Evolutionary conservation across 495 filamentous ascomycete genomes (phyloP), one percentile per base, ranked within the genome.

Genomic region (Bacidia gigantensis): DNA sequence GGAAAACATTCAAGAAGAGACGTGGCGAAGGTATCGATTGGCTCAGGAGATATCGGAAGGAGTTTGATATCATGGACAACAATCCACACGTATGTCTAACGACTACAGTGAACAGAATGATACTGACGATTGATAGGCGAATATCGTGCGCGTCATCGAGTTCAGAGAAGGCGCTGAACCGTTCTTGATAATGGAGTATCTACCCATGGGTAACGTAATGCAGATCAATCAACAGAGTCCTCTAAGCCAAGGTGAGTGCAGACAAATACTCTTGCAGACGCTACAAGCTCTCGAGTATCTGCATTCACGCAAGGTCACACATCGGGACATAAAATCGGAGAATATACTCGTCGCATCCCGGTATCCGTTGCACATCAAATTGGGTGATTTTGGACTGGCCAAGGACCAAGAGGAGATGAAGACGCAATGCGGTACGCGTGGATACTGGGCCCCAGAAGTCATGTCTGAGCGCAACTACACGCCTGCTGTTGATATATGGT

Each of bases 321-420:
- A 89, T 60, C 80, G 85, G 26, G 85, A 89, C 58, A 85, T 89
- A 59, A 89, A 89, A 60, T 85, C 85, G 9, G 85, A 88, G 62
- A 89, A 89, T 53, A 89, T 89, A 50, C 71, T 89, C 2, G 64
- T 89, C 12, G 5, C 40, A 35, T 50, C 45, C 41, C 52, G 52
- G 2, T 23, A 1, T 14, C 44, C 44, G 22, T 50, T 54, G 11
- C 10, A 18, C n/a, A 72, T 76, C 26, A 88, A 89, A 67, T 66
- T 89, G 46, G 84, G 81, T 2, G 85, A 89, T 63, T 89, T 88
- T 58, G 85, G 85, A 18, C 72, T 89, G 12, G 84, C 85, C 24
- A 89, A 89, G 59, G 83, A 88, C 56, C 83, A 85, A 52, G 85
- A 82, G 2, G 87, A 87, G 58, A 87, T 86, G 9, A 88, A 85